Base-by-base conservation (phyloP, 805 yeast species). In the Candida suzukii region DNA sequence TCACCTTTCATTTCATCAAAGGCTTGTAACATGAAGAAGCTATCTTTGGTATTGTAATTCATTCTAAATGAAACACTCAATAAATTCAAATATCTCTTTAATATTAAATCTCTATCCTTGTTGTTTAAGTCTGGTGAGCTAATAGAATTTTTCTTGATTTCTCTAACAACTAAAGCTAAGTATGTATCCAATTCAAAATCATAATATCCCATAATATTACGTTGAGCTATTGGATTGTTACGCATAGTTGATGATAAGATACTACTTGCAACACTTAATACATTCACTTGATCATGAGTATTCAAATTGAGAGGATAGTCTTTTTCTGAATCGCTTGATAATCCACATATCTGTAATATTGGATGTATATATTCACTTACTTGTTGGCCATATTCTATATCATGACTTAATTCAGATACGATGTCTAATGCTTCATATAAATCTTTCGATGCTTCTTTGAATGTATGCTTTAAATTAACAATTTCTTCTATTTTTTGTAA, bases 191-290 rank as follows among this genome's bases (percentile, higher is more conserved):
- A 26, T 3, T 36, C 38, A 27, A 7, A 27, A 14, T 36, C 18
- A 18, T 18, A 36, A 11, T 25, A 36, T 4, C 17, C 70, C 9
- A 72, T 48, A 2, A 68, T 51, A 7, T 62, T 38, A 8, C 42
- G 34, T 35, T 53, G 55, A 1, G 64, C 61, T 3, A 48, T 74
- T 2, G 77, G 78, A 54, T 88, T 88, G 56, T 88, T 88, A 51
- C 96, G 70, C 35, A 88, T 58, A 4, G 90, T 61, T 5, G 86
- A 70, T 0, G 84, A 80, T 43, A 88, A 64, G 24, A 83, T 66
- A 45, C 88, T 67, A 13, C 78, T 72, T 1, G 78, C 58, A 35
- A 73, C 51, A 43, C 87, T 93, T 43, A 70, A 65, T 1, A 67
- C 38, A n/a, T 41, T 48, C 0, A 38, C 39, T 8, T 24, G 47